Percentiles rank a stretch among this genome's conserved stretches.
Evolutionary conservation across 2,329 filamentous ascomycete genomes (phyloP).

Genomic region (Alternaria triticimaculans): DNA sequence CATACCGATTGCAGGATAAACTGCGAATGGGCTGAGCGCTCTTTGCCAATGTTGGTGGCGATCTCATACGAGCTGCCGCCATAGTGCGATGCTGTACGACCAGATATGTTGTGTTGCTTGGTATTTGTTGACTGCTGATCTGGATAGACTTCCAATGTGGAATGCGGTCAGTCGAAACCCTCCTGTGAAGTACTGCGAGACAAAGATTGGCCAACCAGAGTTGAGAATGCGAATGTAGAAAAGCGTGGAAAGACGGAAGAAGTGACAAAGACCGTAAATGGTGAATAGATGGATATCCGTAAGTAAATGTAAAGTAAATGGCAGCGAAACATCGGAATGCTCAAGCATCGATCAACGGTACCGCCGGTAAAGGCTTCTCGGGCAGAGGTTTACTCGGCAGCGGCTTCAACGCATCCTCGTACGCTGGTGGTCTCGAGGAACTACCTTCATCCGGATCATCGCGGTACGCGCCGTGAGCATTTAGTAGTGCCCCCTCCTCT

Average conservation of each 20-base stretch:
- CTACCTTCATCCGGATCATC: conserved; percentile 31
- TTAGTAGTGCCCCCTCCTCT: conserved; percentile 33
- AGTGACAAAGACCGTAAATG: not conserved
- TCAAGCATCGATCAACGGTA: conserved; percentile 44
- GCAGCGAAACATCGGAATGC: too few relatives aligned
- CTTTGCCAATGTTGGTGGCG: not conserved
- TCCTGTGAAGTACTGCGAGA: not conserved
- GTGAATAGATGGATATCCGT: not conserved
- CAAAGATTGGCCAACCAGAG: not conserved
- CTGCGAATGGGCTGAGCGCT: not conserved
- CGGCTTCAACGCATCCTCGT: conserved; percentile 24
- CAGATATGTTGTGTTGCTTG: not conserved
- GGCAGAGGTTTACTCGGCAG: conserved; percentile 43
- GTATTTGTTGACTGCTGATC: not conserved
- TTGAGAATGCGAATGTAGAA: not conserved
- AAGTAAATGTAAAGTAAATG: not conserved
- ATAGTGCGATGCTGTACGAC: not conserved
- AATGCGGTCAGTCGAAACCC: not conserved
- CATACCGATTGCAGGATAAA: not conserved
- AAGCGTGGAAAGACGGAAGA: not conserved
- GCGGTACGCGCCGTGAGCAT: conserved; percentile 24
- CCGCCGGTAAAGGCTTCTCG: conserved; percentile 43
- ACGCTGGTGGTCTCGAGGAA: conserved; percentile 7
- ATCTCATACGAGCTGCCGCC: not conserved
- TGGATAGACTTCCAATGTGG: not conserved